Conservation (phyloP, 1,139 yeast genomes). For the Geotrichum cucujoidarum region DNA sequence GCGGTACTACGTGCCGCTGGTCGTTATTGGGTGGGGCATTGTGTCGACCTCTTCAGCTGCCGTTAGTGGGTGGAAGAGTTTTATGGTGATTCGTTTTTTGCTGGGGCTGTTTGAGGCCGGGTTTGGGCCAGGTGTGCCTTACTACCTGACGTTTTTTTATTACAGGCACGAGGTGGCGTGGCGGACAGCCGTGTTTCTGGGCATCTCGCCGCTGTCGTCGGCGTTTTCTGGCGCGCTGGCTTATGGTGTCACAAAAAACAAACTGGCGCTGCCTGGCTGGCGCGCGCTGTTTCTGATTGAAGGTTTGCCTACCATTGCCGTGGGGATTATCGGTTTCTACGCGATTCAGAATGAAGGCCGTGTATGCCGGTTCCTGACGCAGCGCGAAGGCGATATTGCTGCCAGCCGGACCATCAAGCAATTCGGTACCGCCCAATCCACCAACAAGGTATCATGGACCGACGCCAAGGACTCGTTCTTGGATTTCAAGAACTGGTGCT, state of each 20-base stretch:
- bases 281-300: constrained; percentile 41
- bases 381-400: constrained; percentile 31
- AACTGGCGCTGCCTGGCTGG: constrained; percentile 31
- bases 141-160: constrained; percentile 32
- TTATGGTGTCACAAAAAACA: constrained; percentile 38
- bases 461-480: constrained; percentile 27
- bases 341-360: constrained; percentile 45
- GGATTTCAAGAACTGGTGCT: constrained; percentile 24
- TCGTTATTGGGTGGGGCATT: constrained; percentile 32
- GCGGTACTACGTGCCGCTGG: constrained; percentile 27
- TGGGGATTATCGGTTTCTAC: constrained; percentile 33
- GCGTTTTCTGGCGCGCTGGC: constrained; percentile 34
- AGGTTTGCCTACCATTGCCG: constrained; percentile 38
- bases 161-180: constrained; percentile 37
- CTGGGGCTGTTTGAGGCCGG: constrained; percentile 33
- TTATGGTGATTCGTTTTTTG: constrained; percentile 30
- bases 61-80: constrained; percentile 25
- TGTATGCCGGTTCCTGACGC: constrained; percentile 34
- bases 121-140: constrained; percentile 35
- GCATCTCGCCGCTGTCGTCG: constrained; percentile 36
- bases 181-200: constrained; percentile 52
- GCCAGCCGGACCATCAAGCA: constrained; percentile 28
- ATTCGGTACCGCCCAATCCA: constrained; percentile 21
- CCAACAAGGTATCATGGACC: constrained; percentile 21
- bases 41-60: constrained; percentile 28